Percentiles rank a stretch among this genome's conserved stretches.
Evolutionary conservation across 1,139 yeast species (phyloP).

Genomic region (Hemisphaericaspora lyxosophila): DNA sequence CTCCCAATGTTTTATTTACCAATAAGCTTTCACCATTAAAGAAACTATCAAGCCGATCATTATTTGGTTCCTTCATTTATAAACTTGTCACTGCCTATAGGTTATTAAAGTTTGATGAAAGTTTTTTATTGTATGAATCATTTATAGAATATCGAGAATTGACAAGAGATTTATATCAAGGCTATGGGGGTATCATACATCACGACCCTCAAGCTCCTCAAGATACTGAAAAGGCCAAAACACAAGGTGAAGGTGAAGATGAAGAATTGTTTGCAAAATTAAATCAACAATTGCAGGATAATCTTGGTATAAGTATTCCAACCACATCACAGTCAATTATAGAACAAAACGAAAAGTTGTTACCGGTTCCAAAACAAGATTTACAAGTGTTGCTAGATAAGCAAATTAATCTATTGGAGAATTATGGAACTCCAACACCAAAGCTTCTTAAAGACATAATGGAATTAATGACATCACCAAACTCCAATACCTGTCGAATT

Average conservation of each 20-base stretch:
- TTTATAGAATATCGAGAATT: constrained; percentile 52
- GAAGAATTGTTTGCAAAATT: constrained; percentile 20
- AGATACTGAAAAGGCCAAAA: neutral
- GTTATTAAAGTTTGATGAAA: constrained; percentile 59
- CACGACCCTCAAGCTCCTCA: neutral
- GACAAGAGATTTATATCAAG: constrained; percentile 22
- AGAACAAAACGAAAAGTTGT: constrained; percentile 15
- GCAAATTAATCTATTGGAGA: constrained; percentile 58
- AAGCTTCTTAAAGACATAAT: constrained; percentile 44
- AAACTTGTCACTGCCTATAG: constrained; percentile 49
- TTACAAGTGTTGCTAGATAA: constrained; percentile 52
- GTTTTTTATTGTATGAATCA: constrained; percentile 51
- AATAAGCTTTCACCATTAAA: constrained; percentile 2
- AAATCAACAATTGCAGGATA: constrained; percentile 22
- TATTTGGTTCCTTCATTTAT: constrained; percentile 37
- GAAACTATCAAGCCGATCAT: constrained; percentile 33
- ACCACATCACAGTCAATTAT: constrained; percentile 15
- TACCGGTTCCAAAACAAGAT: constrained; percentile 53
- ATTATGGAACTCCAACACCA: constrained; percentile 54
- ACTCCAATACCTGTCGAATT: constrained; percentile 41
- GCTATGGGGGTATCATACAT: constrained; percentile 20
- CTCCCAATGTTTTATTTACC: constrained; percentile 2
- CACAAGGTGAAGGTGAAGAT: constrained; percentile 14
- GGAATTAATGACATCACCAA: constrained; percentile 40
- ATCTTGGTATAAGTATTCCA: constrained; percentile 19